Evolutionary conservation across 2,329 filamentous ascomycete genomes (phyloP).

Genomic region (Leptographium procerum): DNA sequence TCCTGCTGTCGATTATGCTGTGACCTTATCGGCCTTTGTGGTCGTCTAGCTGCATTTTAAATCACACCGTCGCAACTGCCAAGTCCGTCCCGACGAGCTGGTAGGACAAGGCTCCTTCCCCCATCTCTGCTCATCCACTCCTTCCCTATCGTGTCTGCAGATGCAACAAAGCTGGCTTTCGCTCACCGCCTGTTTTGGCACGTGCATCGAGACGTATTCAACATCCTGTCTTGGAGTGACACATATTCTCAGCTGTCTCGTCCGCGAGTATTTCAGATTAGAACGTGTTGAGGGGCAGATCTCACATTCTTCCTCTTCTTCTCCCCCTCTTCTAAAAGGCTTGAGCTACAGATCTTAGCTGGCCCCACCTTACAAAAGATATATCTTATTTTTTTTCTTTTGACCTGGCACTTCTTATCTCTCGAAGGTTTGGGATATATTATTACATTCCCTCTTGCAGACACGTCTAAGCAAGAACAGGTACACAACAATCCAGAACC

Average conservation of each 20-base stretch:
- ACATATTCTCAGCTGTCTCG: not conserved
- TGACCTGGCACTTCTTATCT: not conserved
- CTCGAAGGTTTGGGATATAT: not conserved
- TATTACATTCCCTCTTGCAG: not conserved
- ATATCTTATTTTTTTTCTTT: no score
- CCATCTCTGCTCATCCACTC: not conserved
- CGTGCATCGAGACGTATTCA: not conserved
- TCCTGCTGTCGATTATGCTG: not conserved
- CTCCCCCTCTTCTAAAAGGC: not conserved
- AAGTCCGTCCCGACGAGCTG: not conserved
- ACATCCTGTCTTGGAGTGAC: not conserved
- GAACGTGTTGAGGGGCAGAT: not conserved
- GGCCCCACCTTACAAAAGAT: not conserved
- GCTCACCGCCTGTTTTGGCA: not conserved
- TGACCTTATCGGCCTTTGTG: not conserved
- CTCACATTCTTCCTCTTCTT: not conserved
- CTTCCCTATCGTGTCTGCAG: not conserved
- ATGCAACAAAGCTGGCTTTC: not conserved
- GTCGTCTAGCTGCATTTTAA: not conserved
- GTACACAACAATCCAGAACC: no score
- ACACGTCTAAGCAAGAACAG: no score
- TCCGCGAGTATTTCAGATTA: not conserved
- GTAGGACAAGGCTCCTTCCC: not conserved
- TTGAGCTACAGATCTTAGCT: not conserved
- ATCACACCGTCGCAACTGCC: not conserved